Percentiles rank a stretch among this genome's conserved stretches.
Evolutionary conservation across 768 basidiomycete species (phyloP).

Genomic region (Mycena vitilis): DNA sequence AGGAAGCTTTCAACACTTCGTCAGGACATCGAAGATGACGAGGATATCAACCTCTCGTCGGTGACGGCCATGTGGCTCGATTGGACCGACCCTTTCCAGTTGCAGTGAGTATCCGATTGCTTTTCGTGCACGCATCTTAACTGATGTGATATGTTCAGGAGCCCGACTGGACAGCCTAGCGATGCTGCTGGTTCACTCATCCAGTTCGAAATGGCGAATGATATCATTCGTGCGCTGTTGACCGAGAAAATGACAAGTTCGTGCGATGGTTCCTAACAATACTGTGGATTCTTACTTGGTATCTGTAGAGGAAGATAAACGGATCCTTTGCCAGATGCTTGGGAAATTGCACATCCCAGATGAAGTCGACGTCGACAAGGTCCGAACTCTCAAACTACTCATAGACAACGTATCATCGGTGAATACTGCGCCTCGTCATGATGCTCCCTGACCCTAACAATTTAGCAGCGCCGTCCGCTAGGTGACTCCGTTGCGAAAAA

Average conservation of each 20-base stretch:
- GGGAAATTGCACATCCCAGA: slow-evolving; percentile 77
- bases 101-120: slow-evolving; percentile 50
- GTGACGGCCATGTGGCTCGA: slow-evolving; percentile 74
- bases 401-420: slow-evolving; percentile 71
- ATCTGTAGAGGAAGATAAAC: slow-evolving; percentile 71
- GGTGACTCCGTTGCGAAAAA: slow-evolving; percentile 72
- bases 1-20: slow-evolving; percentile 60
- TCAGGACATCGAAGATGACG: slow-evolving; percentile 64
- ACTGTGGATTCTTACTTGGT: slow-evolving; percentile 34
- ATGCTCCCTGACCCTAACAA: slow-evolving; percentile 11
- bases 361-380: slow-evolving; percentile 74
- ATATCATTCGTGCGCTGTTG: slow-evolving; percentile 54
- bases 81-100: slow-evolving; percentile 80
- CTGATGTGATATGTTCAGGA: slow-evolving; percentile 26
- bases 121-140: slow-evolving; percentile 2
- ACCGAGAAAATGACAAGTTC: slow-evolving; percentile 64
- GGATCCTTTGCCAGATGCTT: slow-evolving; percentile 72
- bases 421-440: slow-evolving; percentile 33
- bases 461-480: slow-evolving; percentile 53
- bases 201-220: slow-evolving; percentile 64
- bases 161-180: slow-evolving; percentile 36
- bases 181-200: slow-evolving; percentile 47
- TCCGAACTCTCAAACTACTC: slow-evolving; percentile 71
- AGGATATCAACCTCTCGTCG: slow-evolving; percentile 67
- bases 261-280: slow-evolving; percentile 39